These are phyloP conservation scores for Shiraia bambusicola DNA, from an alignment of 2,329 filamentous ascomycete genomes.

Conservation along the genomic window DNA sequence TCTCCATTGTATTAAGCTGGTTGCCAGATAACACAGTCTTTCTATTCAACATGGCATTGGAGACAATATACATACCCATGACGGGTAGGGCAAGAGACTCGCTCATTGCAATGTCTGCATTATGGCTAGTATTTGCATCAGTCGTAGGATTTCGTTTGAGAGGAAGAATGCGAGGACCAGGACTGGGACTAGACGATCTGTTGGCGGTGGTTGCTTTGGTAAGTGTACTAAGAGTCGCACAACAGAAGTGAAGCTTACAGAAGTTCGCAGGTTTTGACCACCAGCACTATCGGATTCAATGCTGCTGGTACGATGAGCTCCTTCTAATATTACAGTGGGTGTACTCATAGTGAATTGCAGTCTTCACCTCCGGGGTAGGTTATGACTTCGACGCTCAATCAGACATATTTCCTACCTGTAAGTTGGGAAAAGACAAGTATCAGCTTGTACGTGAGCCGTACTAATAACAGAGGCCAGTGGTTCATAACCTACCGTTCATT, in stretches of 20 bases:
- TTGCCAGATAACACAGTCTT: too few species aligned
- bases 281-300: conserved; percentile 22
- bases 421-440: neutral
- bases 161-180: conserved; percentile 19
- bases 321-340: neutral
- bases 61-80: conserved; percentile 15
- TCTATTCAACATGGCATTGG: conserved; percentile 7
- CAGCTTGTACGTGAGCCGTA: neutral
- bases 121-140: conserved; percentile 19
- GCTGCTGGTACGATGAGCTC: conserved; percentile 8
- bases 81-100: conserved; percentile 18
- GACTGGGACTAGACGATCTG: conserved; percentile 20
- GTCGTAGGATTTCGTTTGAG: conserved; percentile 14
- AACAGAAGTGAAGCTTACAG: neutral
- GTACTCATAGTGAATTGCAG: conserved; percentile 1
- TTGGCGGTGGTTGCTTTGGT: conserved; percentile 19
- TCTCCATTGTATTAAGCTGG: too few species aligned
- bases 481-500: conserved; percentile 19
- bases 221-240: neutral
- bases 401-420: conserved; percentile 15
- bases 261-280: conserved; percentile 11
- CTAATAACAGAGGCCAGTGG: conserved; percentile 7
- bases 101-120: conserved; percentile 19
- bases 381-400: conserved; percentile 15
- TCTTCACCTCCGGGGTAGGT: conserved; percentile 23